Conservation (phyloP, 108 stramenopile species). For the Cyclostephanos tholiformis region DNA sequence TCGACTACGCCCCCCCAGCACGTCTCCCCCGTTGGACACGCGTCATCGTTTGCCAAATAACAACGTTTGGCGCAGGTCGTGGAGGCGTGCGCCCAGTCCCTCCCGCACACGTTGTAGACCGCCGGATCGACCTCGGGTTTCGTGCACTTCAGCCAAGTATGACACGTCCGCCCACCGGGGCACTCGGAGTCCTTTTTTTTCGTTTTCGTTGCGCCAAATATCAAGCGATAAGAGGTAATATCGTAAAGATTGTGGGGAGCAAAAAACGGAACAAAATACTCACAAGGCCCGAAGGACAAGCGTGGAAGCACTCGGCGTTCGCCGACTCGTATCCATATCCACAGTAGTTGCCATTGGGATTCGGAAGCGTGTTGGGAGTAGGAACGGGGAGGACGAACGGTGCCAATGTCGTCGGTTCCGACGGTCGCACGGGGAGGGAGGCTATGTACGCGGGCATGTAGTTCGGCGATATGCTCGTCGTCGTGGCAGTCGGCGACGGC, state of each 20-base stretch:
- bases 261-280: no score
- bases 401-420: slow-evolving; percentile 15
- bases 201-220: no score
- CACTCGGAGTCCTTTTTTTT: slow-evolving; percentile 30
- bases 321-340: slow-evolving; percentile 49
- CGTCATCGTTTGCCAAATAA: slow-evolving; percentile 26
- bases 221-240: no score
- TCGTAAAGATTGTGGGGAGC: no score
- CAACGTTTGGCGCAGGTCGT: slow-evolving; percentile 41
- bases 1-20: slow-evolving; percentile 41
- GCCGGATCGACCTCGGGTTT: slow-evolving; percentile 34
- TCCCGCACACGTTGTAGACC: slow-evolving; percentile 34
- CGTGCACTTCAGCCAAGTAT: slow-evolving; percentile 41
- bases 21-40: slow-evolving; percentile 34
- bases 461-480: not conserved
- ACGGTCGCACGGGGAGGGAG: slow-evolving; percentile 20
- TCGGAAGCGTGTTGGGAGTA: slow-evolving; percentile 32
- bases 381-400: slow-evolving; percentile 33
- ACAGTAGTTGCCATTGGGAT: slow-evolving; percentile 46
- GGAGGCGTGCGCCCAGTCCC: slow-evolving; percentile 30
- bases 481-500: slow-evolving; percentile 18
- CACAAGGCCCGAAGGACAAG: slow-evolving; percentile 47
- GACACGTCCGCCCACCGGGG: slow-evolving; percentile 43
- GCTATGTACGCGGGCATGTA: slow-evolving; percentile 28
- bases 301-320: slow-evolving; percentile 39